These are phyloP conservation scores for Cucurbitaria berberidis DNA, from an alignment of 2,329 filamentous ascomycete genomes.

Conservation along the genomic window DNA sequence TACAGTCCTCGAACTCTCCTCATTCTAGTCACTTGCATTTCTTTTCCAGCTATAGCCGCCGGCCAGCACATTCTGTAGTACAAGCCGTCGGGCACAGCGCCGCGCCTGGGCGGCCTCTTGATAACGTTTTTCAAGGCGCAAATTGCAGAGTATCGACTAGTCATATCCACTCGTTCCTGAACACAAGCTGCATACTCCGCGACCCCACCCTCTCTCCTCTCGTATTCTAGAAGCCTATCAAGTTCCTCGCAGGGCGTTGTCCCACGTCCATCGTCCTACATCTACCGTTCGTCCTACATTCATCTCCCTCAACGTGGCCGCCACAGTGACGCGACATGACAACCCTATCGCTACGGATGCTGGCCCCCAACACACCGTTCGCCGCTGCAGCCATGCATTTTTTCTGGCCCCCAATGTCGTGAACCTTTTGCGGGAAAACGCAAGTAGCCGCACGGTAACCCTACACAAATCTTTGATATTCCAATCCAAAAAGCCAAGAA, in stretches of 20 bases:
- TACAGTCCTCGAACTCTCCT: background rate
- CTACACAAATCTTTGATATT: background rate
- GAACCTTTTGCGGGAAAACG: background rate
- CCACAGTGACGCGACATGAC: background rate
- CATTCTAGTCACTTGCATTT: background rate
- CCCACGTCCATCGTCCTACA: background rate
- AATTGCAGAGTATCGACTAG: background rate
- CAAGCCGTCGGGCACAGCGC: background rate
- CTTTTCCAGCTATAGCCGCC: background rate
- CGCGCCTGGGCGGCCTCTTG: background rate
- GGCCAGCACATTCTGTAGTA: constrained; percentile 11
- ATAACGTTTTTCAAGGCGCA: background rate
- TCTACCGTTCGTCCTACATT: too few relatives aligned
- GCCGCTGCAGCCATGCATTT: too few relatives aligned
- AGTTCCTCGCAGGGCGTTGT: background rate
- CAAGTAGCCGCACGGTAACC: background rate
- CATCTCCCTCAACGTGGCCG: constrained; percentile 7
- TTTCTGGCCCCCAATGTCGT: background rate
- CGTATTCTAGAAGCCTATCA: background rate
- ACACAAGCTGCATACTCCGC: background rate
- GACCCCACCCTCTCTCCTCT: background rate
- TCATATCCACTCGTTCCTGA: background rate
- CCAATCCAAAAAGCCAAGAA: background rate
- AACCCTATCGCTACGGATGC: background rate
- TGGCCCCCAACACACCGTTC: background rate